phyloP scores from a whole-genome alignment of 1,284 basidiomycete genomes.

The Pseudozyma tsukubaensis region DNA sequence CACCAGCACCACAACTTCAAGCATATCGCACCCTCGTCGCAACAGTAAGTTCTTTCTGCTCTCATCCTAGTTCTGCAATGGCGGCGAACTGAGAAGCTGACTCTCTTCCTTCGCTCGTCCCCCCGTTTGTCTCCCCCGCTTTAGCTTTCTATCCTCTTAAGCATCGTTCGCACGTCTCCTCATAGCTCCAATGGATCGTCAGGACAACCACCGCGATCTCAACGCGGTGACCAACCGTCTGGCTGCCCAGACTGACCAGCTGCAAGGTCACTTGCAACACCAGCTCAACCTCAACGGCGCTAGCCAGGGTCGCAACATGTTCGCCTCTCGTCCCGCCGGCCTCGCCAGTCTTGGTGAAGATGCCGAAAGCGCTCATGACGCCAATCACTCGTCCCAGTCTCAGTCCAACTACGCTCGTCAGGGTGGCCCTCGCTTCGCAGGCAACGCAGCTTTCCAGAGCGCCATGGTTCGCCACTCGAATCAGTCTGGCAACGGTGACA shows the following conservation, averaged over 20 bases:
- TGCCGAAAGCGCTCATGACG: conserved; percentile 34
- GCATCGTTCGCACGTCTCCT: not conserved
- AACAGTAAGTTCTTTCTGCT: not conserved
- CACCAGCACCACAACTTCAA: not conserved
- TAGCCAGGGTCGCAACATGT: conserved; percentile 39
- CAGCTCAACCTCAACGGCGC: conserved; percentile 50
- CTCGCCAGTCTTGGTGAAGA: conserved; percentile 62
- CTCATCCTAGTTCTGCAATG: not conserved
- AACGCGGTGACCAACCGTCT: conserved; percentile 46
- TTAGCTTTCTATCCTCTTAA: not conserved
- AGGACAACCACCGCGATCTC: conserved; percentile 38
- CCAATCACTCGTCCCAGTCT: conserved; percentile 12
- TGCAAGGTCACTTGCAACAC: conserved; percentile 60
- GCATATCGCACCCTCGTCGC: not conserved
- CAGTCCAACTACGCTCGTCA: conserved; percentile 35
- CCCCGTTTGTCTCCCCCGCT: not conserved
- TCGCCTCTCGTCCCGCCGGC: conserved; percentile 42
- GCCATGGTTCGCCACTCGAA: conserved; percentile 56
- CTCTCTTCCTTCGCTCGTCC: not conserved
- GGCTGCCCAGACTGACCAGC: conserved; percentile 57
- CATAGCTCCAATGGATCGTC: conserved; percentile 18
- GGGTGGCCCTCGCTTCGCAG: conserved; percentile 59
- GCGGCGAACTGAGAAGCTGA: not conserved
- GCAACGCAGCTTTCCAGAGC: conserved; percentile 62
- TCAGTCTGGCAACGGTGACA: conserved; percentile 22